Conservation (phyloP, 1,284 basidiomycete species). For the Trichosporon coremiiforme region DNA sequence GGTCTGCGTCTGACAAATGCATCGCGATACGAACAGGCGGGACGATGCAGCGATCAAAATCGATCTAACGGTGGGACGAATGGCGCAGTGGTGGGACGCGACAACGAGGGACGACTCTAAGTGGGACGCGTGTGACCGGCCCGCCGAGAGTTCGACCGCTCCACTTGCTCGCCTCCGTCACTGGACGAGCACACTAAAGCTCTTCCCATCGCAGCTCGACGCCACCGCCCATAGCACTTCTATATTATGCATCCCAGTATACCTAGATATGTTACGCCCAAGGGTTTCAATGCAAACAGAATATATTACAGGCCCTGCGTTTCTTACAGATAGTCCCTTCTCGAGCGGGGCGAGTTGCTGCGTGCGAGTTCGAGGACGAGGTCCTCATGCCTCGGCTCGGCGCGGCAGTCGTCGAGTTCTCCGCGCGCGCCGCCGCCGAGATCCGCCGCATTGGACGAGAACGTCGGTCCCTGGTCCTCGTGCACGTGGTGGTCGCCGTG, state of each 20-base stretch:
- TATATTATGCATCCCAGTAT: not conserved
- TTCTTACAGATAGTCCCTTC: not conserved
- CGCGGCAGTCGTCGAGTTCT: slow-evolving; percentile 10
- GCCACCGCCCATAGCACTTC: too few species aligned
- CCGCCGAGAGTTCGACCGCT: too few species aligned
- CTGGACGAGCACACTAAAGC: too few species aligned
- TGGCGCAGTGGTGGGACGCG: too few species aligned
- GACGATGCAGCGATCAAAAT: too few species aligned
- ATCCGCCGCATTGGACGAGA: slow-evolving; percentile 16
- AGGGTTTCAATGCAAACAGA: not conserved
- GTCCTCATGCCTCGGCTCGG: not conserved
- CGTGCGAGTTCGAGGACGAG: not conserved
- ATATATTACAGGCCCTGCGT: not conserved
- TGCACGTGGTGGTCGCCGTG: not conserved
- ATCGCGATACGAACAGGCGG: not conserved
- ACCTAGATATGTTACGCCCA: not conserved
- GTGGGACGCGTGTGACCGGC: too few species aligned
- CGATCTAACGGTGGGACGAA: too few species aligned
- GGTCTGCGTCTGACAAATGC: too few species aligned
- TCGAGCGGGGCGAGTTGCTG: not conserved
- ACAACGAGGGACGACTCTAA: too few species aligned
- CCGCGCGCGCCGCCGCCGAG: slow-evolving; percentile 10
- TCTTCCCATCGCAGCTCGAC: too few species aligned
- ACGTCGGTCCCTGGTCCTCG: slow-evolving; percentile 14
- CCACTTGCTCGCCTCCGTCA: too few species aligned